Conservation (phyloP, 1,284 basidiomycete genomes). For the Salmacisia buchloeana region DNA sequence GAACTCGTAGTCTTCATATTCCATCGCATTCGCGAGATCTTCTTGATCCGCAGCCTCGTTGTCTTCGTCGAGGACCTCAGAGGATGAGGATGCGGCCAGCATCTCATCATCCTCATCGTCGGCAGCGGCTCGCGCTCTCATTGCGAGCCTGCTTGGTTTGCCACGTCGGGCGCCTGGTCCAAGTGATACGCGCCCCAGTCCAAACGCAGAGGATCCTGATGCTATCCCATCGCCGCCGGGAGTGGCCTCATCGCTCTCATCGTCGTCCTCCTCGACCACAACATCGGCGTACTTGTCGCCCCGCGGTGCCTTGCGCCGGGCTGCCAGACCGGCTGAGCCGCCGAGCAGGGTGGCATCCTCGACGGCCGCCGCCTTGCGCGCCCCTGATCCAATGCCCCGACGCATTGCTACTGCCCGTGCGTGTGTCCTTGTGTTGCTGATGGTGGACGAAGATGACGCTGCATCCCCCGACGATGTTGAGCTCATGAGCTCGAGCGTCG, state of each 20-base stretch:
- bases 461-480: too few relatives aligned
- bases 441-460: too few relatives aligned
- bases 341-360: too few relatives aligned
- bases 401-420: too few relatives aligned
- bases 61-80: background rate
- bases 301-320: background rate
- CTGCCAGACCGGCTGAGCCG: background rate
- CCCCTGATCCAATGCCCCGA: too few relatives aligned
- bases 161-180: background rate
- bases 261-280: background rate
- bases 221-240: background rate
- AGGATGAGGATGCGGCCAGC: background rate
- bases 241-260: background rate
- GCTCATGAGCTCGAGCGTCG: too few relatives aligned
- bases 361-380: too few relatives aligned
- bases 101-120: background rate
- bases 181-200: background rate
- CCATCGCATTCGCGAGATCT: too few relatives aligned
- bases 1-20: too few relatives aligned
- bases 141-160: background rate
- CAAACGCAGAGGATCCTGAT: background rate
- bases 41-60: background rate
- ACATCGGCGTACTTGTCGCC: slow-evolving; percentile 4
- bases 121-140: background rate
- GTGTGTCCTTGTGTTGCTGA: too few relatives aligned